These are phyloP conservation scores for Bipolaris zeicola DNA, from an alignment of 2,329 filamentous ascomycete species.

Conservation along the genomic window DNA sequence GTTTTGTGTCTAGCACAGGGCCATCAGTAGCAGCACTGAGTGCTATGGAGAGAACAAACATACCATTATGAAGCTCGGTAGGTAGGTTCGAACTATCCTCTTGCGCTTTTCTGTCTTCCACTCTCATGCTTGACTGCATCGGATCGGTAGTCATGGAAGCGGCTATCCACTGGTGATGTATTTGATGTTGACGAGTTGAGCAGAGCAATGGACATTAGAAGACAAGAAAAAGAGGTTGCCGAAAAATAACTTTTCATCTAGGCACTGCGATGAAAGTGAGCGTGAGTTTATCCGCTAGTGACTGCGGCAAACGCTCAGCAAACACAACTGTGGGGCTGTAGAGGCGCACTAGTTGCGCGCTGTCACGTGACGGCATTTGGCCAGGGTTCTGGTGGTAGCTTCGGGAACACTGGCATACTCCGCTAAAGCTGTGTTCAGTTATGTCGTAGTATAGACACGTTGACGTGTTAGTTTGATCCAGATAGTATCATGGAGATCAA, in stretches of 20 bases:
- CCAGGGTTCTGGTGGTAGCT: neutral
- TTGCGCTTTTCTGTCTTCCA: too few relatives aligned
- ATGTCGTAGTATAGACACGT: too few relatives aligned
- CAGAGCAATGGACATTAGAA: too few relatives aligned
- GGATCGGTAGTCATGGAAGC: slow-evolving; percentile 1
- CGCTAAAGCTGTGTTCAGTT: too few relatives aligned
- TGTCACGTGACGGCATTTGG: neutral
- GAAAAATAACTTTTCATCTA: neutral
- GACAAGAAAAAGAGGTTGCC: neutral
- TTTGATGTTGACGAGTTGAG: neutral
- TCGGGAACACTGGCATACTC: too few relatives aligned
- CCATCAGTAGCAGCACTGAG: neutral
- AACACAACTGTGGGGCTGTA: slow-evolving; percentile 1
- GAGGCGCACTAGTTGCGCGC: neutral
- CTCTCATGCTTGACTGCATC: neutral
- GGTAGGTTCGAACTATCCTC: too few relatives aligned
- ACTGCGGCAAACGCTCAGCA: neutral
- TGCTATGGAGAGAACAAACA: neutral
- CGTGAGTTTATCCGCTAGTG: neutral
- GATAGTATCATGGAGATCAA: too few relatives aligned
- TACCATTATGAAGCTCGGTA: neutral
- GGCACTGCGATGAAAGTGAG: neutral
- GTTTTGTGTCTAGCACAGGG: neutral
- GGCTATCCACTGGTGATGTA: too few relatives aligned
- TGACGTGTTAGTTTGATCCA: too few relatives aligned